phyloP scores from a whole-genome alignment of 768 basidiomycete species.

The Pleurotus salmoneostramineus region DNA sequence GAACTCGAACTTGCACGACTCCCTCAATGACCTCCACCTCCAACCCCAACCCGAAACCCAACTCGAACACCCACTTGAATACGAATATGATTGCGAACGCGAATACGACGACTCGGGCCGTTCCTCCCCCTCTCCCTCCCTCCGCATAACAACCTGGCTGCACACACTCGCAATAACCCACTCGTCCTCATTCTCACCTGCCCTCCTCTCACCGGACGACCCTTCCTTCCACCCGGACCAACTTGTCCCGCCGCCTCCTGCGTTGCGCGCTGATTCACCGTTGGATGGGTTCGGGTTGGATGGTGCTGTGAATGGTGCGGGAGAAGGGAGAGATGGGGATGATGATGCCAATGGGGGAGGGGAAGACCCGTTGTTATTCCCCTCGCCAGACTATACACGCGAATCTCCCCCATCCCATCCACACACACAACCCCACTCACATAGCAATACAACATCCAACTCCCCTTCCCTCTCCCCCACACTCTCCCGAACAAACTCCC shows the following conservation, averaged over 20 bases:
- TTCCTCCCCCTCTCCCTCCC: background rate
- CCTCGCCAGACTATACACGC: background rate
- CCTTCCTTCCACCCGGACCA: background rate
- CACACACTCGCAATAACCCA: background rate
- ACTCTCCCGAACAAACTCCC: background rate
- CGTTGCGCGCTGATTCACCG: conserved; percentile 1
- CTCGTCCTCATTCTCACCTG: background rate
- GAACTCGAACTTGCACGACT: too few species aligned
- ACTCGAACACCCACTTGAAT: too few species aligned
- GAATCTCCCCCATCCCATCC: background rate
- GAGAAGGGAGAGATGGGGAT: background rate
- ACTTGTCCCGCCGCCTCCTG: background rate
- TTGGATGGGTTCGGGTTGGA: background rate
- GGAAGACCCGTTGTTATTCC: background rate
- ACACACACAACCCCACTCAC: background rate
- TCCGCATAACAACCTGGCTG: background rate
- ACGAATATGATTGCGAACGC: too few species aligned
- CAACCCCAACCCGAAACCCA: too few species aligned
- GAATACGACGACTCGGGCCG: too few species aligned
- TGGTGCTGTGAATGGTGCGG: background rate
- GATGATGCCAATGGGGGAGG: background rate
- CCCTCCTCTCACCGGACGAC: background rate
- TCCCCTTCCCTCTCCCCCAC: background rate
- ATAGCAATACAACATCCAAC: background rate
- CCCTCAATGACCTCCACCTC: too few species aligned